phyloP scores from a whole-genome alignment of 2,329 filamentous ascomycete species.

The Hymenoscyphus scutula region DNA sequence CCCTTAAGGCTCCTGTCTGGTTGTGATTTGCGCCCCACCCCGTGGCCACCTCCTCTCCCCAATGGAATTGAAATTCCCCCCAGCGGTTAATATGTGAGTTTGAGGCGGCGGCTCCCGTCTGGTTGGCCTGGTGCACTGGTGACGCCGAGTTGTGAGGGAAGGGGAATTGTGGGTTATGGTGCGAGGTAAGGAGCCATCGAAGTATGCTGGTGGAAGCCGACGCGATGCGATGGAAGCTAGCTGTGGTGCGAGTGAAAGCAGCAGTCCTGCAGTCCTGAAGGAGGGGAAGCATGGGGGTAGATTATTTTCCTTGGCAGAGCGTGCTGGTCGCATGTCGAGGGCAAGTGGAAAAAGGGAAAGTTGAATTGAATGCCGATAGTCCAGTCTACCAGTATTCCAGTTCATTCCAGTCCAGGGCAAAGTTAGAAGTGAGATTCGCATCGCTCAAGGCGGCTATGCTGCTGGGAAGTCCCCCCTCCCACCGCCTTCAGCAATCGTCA shows the following conservation, averaged over 20 bases:
- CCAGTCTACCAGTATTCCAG: too few species aligned
- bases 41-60: too few species aligned
- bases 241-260: slow-evolving; percentile 2
- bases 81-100: slow-evolving; percentile 13
- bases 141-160: not conserved
- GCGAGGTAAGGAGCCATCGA: slow-evolving; percentile 3
- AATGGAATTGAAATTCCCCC: too few species aligned
- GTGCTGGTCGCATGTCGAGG: slow-evolving; percentile 1
- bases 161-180: not conserved
- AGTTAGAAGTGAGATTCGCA: not conserved
- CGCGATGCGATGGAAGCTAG: slow-evolving; percentile 6
- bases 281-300: too few species aligned
- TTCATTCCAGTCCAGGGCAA: not conserved
- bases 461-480: not conserved
- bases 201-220: slow-evolving; percentile 6
- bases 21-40: too few species aligned
- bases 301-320: not conserved
- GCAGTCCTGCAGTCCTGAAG: not conserved
- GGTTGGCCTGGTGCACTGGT: not conserved
- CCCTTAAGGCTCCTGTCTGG: too few species aligned
- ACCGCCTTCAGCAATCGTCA: not conserved
- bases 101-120: slow-evolving; percentile 5
- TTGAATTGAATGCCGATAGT: not conserved
- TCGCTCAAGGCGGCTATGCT: slow-evolving; percentile 4
- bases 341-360: not conserved